Evolutionary conservation across 371 early-diverging fungal genomes (phyloP).

Genomic region (Apophysomyces sp.): DNA sequence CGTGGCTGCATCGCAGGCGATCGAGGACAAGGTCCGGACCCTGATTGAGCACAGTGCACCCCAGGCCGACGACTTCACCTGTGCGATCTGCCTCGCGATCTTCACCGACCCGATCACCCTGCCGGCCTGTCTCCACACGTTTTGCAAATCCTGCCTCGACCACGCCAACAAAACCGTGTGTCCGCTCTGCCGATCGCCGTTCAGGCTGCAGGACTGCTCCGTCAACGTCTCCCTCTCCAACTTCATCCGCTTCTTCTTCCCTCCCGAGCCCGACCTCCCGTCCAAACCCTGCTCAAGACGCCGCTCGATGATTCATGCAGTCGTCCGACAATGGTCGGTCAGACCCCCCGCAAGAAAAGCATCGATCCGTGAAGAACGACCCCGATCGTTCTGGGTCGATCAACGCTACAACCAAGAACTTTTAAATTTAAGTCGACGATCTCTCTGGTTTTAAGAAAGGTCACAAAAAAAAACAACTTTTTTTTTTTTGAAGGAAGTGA

Average conservation of each 20-base stretch:
- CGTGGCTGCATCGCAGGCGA: no score
- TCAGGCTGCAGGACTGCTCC: slow-evolving; percentile 6
- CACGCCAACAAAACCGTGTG: neutral
- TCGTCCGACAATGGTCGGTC: neutral
- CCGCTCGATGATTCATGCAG: neutral
- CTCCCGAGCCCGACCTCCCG: neutral
- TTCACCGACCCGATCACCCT: slow-evolving; percentile 12
- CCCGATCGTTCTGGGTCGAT: neutral
- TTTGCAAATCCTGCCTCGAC: slow-evolving; percentile 9
- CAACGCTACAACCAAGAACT: slow-evolving; percentile 2
- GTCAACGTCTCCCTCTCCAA: slow-evolving; percentile 7
- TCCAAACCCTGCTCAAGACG: neutral
- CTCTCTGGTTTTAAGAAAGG: slow-evolving; percentile 11
- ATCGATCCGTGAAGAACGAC: neutral
- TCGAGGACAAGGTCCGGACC: no score
- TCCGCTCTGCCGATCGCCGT: slow-evolving; percentile 12
- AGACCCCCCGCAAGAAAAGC: neutral
- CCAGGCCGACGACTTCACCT: slow-evolving; percentile 9
- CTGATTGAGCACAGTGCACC: neutral
- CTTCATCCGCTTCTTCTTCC: slow-evolving; percentile 8
- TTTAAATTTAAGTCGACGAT: slow-evolving; percentile 8
- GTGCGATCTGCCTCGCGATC: slow-evolving; percentile 11
- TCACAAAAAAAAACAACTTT: neutral
- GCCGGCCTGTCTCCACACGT: slow-evolving; percentile 9
- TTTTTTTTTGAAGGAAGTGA: neutral